phyloP scores from a whole-genome alignment of 208 protist species.

The Crithidia sp. region DNA sequence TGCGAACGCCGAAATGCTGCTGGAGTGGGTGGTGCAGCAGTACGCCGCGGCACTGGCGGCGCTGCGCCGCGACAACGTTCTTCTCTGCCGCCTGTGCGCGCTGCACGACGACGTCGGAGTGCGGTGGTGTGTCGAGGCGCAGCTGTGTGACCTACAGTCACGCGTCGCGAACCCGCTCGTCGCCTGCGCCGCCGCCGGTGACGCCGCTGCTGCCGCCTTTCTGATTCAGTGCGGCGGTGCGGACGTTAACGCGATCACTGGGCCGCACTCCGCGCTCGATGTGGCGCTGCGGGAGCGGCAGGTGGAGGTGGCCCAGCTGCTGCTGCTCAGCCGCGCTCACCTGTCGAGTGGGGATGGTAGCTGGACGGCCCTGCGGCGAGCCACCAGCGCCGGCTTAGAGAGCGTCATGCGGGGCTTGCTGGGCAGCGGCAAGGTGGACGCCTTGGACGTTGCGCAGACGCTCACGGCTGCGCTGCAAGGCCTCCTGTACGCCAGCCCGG shows the following conservation, averaged over 20 bases:
- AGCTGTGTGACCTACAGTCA: constrained; percentile 42
- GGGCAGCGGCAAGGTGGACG: constrained; percentile 28
- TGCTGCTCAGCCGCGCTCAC: constrained; percentile 32
- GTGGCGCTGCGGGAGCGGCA: constrained; percentile 50
- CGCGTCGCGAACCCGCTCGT: constrained; percentile 45
- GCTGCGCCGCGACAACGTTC: constrained; percentile 44
- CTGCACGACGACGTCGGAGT: constrained; percentile 38
- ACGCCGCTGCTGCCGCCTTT: constrained; percentile 51
- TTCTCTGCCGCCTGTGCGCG: constrained; percentile 58
- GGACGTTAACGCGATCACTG: constrained; percentile 43
- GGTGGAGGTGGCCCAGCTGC: constrained; percentile 41
- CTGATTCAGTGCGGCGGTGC: constrained; percentile 44
- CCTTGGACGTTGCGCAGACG: constrained; percentile 43
- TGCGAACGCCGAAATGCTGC: constrained; percentile 40
- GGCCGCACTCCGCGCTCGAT: constrained; percentile 33
- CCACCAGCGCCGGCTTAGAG: constrained; percentile 44
- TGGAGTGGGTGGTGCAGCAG: constrained; percentile 30
- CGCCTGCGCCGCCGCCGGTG: constrained; percentile 45
- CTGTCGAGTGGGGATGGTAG: constrained; percentile 33
- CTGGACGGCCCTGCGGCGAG: constrained; percentile 57
- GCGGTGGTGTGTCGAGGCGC: constrained; percentile 68
- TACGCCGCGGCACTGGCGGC: constrained; percentile 21
- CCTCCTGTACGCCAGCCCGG: constrained; percentile 18
- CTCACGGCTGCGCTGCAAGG: constrained; percentile 44
- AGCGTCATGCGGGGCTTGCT: constrained; percentile 56